A percentile compares a stretch with the other conserved stretches of the same genome.
phyloP scores from a whole-genome alignment of 1,139 yeast genomes.

The Suhomyces atakaporum region DNA sequence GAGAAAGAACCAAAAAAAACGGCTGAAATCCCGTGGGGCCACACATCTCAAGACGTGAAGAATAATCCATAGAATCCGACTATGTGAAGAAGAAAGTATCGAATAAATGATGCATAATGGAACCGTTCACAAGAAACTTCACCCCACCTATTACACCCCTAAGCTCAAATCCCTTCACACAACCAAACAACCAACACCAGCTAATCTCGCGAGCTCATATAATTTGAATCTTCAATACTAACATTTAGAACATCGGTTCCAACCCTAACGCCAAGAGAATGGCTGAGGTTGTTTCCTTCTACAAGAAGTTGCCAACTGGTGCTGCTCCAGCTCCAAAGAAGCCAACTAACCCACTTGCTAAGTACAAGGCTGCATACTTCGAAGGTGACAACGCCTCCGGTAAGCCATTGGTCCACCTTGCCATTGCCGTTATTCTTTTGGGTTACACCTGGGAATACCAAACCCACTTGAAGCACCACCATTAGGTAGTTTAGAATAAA shows the following conservation, averaged over 20 bases:
- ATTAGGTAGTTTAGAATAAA: slow-evolving; percentile 15
- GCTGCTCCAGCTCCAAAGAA: slow-evolving; percentile 71
- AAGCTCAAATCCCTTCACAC: too few species aligned
- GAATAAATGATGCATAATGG: too few species aligned
- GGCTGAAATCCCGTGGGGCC: too few species aligned
- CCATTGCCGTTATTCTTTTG: slow-evolving; percentile 64
- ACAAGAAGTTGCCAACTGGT: slow-evolving; percentile 96
- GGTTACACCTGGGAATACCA: slow-evolving; percentile 95
- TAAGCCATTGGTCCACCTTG: slow-evolving; percentile 79
- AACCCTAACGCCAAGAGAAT: slow-evolving; percentile 97
- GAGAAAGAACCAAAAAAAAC: too few species aligned
- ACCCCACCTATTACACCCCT: too few species aligned
- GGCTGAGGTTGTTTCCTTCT: slow-evolving; percentile 92
- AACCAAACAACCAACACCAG: too few species aligned
- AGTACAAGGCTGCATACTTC: slow-evolving; percentile 77
- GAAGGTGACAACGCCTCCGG: slow-evolving; percentile 80
- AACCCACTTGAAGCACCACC: slow-evolving; percentile 68
- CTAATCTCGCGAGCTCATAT: too few species aligned
- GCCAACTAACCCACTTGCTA: slow-evolving; percentile 71
- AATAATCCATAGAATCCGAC: too few species aligned
- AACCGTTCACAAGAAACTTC: too few species aligned
- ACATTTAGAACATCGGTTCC: slow-evolving; percentile 79
- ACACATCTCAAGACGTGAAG: too few species aligned
- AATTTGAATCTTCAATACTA: slow-evolving; percentile 43
- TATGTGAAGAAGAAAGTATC: too few species aligned